phyloP scores from a whole-genome alignment of 352 stramenopile species.

The Pythium volutum region DNA sequence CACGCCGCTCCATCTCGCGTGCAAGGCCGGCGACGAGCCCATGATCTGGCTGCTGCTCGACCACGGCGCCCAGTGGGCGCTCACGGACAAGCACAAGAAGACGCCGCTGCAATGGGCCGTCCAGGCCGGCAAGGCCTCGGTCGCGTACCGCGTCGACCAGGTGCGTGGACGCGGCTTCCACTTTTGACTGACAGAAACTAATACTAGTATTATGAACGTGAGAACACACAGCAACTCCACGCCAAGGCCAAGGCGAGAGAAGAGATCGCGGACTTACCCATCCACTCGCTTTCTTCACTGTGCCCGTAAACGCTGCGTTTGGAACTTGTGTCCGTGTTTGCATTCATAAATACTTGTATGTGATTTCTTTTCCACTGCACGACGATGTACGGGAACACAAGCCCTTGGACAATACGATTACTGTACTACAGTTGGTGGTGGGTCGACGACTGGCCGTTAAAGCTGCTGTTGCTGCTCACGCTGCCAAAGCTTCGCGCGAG shows the following conservation, averaged over 20 bases:
- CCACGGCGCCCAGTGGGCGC: conserved; percentile 53
- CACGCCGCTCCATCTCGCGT: conserved; percentile 71
- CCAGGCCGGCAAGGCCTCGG: conserved; percentile 57
- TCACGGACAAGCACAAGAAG: conserved; percentile 60
- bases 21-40: conserved; percentile 56
- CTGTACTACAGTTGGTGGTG: conserved; percentile 25
- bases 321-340: not conserved
- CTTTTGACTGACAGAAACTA: no score
- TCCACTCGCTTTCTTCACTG: conserved; percentile 8
- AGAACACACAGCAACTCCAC: conserved; percentile 40
- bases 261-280: not conserved
- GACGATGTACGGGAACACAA: conserved; percentile 1
- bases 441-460: conserved; percentile 22
- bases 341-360: conserved; percentile 26
- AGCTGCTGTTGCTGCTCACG: conserved; percentile 49
- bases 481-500: conserved; percentile 52
- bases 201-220: no score
- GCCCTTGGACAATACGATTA: no score
- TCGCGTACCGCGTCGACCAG: conserved; percentile 75
- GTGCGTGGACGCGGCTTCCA: conserved; percentile 11
- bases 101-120: conserved; percentile 74
- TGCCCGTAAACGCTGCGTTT: conserved; percentile 1
- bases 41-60: conserved; percentile 65
- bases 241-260: conserved; percentile 31
- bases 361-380: not conserved